Evolutionary conservation across 805 yeast genomes (phyloP).

Genomic region (Saccharomyces eubayanus): DNA sequence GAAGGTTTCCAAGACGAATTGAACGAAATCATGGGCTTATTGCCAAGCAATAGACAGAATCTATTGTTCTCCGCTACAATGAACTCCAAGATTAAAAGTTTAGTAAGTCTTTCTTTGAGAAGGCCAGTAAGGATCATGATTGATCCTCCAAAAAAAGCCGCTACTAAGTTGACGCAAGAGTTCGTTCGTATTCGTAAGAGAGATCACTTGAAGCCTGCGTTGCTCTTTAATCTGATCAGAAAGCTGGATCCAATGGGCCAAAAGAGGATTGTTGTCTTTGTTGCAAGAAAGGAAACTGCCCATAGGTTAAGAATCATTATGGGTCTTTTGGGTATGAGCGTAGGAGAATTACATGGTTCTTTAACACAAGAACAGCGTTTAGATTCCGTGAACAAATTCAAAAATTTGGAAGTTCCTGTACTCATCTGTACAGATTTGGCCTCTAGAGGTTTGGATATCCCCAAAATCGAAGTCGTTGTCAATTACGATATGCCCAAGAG

Average conservation of each 20-base stretch:
- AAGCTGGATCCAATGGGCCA: constrained; percentile 54
- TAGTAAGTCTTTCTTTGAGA: constrained; percentile 78
- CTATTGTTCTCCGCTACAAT: constrained; percentile 94
- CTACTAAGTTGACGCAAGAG: constrained; percentile 83
- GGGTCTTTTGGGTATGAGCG: constrained; percentile 68
- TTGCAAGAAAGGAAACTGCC: constrained; percentile 84
- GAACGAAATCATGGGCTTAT: constrained; percentile 75
- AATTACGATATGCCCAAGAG: constrained; percentile 94
- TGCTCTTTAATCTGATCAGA: constrained; percentile 62
- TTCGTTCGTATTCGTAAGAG: constrained; percentile 91
- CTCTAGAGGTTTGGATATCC: constrained; percentile 98
- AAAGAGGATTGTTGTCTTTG: constrained; percentile 80
- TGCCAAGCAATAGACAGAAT: constrained; percentile 91
- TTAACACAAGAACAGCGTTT: constrained; percentile 90
- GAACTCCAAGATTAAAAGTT: constrained; percentile 85
- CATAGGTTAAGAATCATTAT: constrained; percentile 72
- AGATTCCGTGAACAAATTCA: constrained; percentile 72
- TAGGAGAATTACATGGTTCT: constrained; percentile 76
- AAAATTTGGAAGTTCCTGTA: constrained; percentile 73
- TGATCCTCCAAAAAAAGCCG: constrained; percentile 92
- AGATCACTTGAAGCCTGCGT: constrained; percentile 74
- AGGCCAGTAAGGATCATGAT: constrained; percentile 93
- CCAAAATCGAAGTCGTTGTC: constrained; percentile 89
- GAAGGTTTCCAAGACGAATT: constrained; percentile 97
- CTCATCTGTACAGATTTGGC: constrained; percentile 96